These are phyloP conservation scores for Amanita thiersii DNA, from an alignment of 768 basidiomycete species.

Conservation along the genomic window DNA sequence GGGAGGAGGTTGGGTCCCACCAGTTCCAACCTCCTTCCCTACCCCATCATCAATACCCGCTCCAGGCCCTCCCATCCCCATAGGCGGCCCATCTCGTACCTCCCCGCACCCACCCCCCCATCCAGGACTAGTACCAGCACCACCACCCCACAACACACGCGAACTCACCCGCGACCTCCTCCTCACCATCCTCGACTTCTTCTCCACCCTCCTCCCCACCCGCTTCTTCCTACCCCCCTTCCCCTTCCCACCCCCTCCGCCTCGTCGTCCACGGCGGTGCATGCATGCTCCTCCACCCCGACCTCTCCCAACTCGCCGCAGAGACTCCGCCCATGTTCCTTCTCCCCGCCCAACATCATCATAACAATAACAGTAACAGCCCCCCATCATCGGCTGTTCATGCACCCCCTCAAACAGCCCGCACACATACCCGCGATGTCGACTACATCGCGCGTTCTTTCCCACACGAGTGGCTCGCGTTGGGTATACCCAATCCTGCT, in stretches of 20 bases:
- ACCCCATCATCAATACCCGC: no score
- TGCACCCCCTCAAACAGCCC: slow-evolving; percentile 25
- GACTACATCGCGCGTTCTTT: slow-evolving; percentile 63
- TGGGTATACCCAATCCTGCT: slow-evolving; percentile 43
- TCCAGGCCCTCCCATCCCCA: no score
- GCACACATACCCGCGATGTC: slow-evolving; percentile 55
- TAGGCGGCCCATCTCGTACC: no score
- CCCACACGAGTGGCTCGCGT: slow-evolving; percentile 38
- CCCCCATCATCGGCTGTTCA: slow-evolving; percentile 17
- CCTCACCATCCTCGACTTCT: slow-evolving; percentile 33
- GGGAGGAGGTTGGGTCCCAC: no score
- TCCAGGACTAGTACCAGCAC: no score
- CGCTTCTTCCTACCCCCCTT: slow-evolving; percentile 40
- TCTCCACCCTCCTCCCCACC: slow-evolving; percentile 39
- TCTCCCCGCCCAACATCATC: slow-evolving; percentile 6
- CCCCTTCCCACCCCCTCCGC: slow-evolving; percentile 36
- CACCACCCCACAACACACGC: slow-evolving; percentile 27
- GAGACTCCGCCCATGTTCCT: slow-evolving; percentile 17
- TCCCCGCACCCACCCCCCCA: no score
- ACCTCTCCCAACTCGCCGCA: slow-evolving; percentile 23
- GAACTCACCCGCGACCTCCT: slow-evolving; percentile 37
- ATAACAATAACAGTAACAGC: slow-evolving; percentile 9
- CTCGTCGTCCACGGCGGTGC: slow-evolving; percentile 69
- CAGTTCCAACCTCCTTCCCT: no score
- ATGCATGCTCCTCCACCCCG: slow-evolving; percentile 60